These are phyloP conservation scores for Pyrenula massariospora DNA, from an alignment of 495 filamentous ascomycete species.

Conservation along the genomic window DNA sequence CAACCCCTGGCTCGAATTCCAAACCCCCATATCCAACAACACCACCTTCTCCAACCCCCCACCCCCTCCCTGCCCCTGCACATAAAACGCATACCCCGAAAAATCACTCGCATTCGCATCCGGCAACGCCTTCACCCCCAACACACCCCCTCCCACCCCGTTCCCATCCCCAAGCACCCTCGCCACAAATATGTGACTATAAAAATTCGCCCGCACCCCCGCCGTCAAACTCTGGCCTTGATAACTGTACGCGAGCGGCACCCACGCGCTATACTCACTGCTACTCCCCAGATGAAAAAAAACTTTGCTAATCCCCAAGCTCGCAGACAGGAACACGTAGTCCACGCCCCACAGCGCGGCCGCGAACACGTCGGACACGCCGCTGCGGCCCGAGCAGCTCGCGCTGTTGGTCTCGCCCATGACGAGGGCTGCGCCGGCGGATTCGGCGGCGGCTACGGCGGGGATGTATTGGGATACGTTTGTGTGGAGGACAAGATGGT, in stretches of 20 bases:
- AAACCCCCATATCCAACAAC: not conserved
- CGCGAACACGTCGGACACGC: conserved; percentile 23
- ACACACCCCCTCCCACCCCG: too few relatives aligned
- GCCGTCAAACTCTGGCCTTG: not conserved
- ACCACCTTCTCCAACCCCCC: not conserved
- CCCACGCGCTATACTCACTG: not conserved
- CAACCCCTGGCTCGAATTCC: not conserved
- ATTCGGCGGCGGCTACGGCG: conserved; percentile 14
- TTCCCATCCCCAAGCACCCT: not conserved
- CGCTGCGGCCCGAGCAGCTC: conserved; percentile 17
- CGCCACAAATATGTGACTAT: not conserved
- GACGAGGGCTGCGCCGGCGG: conserved; percentile 15
- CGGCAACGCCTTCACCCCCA: not conserved
- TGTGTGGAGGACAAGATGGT: conserved; percentile 6
- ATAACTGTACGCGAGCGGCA: not conserved
- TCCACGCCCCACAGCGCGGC: conserved; percentile 25
- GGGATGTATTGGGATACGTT: conserved; percentile 17
- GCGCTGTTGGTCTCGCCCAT: conserved; percentile 28
- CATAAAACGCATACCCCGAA: not conserved
- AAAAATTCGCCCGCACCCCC: not conserved
- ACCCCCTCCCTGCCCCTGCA: not conserved
- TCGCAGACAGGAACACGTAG: conserved; percentile 21
- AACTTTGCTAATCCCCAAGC: conserved; percentile 16
- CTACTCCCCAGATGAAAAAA: conserved; percentile 28
- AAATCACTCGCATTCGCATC: not conserved